A percentile compares a stretch with the other conserved stretches of the same genome.
Conservation (phyloP, 768 basidiomycete genomes). For the Mycena rebaudengoi region DNA sequence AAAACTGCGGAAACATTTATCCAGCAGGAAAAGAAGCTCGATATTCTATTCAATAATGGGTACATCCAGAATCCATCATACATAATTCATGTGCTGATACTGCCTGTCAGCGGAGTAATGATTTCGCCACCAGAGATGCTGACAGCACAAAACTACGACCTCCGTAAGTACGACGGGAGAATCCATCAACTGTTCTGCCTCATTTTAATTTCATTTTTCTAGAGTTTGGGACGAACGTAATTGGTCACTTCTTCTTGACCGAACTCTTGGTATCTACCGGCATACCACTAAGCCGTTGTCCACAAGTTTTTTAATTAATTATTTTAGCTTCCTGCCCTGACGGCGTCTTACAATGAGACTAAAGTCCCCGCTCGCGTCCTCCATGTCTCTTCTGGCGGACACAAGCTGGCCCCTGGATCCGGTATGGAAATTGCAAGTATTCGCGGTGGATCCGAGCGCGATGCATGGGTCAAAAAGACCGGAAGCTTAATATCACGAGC, state of each 20-base stretch:
- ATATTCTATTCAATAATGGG: constrained; percentile 39
- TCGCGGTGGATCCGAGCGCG: constrained; percentile 8
- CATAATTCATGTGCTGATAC: neutral
- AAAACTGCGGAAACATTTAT: constrained; percentile 36
- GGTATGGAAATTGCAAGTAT: neutral
- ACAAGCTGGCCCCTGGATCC: neutral
- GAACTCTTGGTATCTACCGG: constrained; percentile 12
- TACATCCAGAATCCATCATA: neutral
- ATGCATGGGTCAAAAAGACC: constrained; percentile 8
- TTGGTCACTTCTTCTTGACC: constrained; percentile 23
- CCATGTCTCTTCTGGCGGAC: constrained; percentile 24
- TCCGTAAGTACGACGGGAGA: neutral
- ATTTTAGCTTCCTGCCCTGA: constrained; percentile 26
- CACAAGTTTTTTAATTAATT: neutral
- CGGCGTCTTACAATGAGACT: constrained; percentile 20
- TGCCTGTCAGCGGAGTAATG: constrained; percentile 35
- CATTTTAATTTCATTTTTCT: neutral
- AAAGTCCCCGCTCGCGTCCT: constrained; percentile 38
- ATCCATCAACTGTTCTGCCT: neutral
- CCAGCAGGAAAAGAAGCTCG: constrained; percentile 24
- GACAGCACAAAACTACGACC: constrained; percentile 28
- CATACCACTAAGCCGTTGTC: too few species aligned
- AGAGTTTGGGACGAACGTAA: constrained; percentile 28
- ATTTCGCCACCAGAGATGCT: constrained; percentile 24
- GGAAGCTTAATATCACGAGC: neutral